Conservation (phyloP, 78 protist genomes). For the Emiliania huxleyi region DNA sequence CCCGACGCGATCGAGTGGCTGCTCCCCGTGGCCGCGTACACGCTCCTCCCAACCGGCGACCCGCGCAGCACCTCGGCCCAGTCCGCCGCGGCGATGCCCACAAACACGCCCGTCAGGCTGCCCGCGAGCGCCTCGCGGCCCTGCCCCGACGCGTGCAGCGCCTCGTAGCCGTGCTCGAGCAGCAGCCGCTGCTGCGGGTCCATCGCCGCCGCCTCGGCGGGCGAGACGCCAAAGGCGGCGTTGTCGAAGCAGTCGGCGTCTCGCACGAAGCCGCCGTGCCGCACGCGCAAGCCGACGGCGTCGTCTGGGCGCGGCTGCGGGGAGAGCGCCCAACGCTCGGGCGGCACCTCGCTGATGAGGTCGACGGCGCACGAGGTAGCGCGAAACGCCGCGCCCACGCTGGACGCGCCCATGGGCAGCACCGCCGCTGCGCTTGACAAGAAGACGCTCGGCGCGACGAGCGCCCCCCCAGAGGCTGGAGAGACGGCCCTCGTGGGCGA, state of each 20-base stretch:
- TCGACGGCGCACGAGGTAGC: background rate
- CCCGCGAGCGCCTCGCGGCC: background rate
- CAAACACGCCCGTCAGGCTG: background rate
- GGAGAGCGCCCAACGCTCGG: background rate
- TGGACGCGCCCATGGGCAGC: background rate
- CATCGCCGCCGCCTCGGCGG: background rate
- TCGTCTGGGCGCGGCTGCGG: background rate
- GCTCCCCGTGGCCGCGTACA: background rate
- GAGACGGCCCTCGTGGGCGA: no score
- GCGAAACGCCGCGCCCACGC: background rate
- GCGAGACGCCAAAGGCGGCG: background rate
- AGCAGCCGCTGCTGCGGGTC: constrained; percentile 35
- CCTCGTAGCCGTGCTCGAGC: background rate
- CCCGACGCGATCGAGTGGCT: background rate
- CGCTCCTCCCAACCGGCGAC: background rate
- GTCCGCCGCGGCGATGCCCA: background rate
- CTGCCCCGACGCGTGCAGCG: background rate
- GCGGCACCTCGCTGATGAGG: background rate
- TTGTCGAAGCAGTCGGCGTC: background rate
- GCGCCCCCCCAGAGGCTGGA: no score
- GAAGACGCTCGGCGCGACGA: no score
- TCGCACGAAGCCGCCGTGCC: background rate
- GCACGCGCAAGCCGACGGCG: background rate
- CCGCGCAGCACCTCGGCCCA: background rate
- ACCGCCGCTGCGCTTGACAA: no score